Evolutionary conservation across 805 yeast genomes (phyloP).

Genomic region (Sugiyamaella marilandica): DNA sequence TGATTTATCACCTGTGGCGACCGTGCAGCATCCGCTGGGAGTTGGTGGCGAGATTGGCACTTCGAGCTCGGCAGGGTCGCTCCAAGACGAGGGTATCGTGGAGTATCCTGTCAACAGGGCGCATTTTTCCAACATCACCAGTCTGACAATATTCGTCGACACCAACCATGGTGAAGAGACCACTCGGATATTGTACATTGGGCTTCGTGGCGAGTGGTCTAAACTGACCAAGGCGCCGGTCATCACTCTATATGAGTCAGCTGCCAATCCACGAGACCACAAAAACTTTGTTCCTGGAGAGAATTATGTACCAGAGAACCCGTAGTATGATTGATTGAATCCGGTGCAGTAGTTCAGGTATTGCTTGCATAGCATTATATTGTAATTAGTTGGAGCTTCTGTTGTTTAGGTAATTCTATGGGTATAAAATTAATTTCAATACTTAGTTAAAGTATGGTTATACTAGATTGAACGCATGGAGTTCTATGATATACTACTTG

Average conservation of each 20-base stretch:
- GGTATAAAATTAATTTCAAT: no score
- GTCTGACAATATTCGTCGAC: conserved; percentile 63
- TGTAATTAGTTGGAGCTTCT: no score
- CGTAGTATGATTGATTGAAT: background rate
- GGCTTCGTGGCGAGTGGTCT: conserved; percentile 60
- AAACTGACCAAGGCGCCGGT: conserved; percentile 60
- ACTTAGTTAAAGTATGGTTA: no score
- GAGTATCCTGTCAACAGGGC: conserved; percentile 81
- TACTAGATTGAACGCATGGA: no score
- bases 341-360: no score
- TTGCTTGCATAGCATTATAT: no score
- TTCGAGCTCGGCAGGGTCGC: background rate
- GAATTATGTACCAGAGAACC: conserved; percentile 13
- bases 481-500: no score
- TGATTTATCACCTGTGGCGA: conserved; percentile 45
- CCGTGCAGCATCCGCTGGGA: conserved; percentile 58
- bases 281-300: conserved; percentile 33
- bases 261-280: conserved; percentile 91
- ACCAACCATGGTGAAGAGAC: conserved; percentile 58
- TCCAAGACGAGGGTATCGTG: conserved; percentile 52
- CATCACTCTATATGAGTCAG: conserved; percentile 76
- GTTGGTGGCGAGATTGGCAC: conserved; percentile 37
- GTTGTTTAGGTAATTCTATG: no score
- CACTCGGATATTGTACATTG: conserved; percentile 61
- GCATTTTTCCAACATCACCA: conserved; percentile 62